A percentile compares a stretch with the other conserved stretches of the same genome.
Conservation (phyloP, 2,329 filamentous ascomycete genomes). For the Cercospora canescens region DNA sequence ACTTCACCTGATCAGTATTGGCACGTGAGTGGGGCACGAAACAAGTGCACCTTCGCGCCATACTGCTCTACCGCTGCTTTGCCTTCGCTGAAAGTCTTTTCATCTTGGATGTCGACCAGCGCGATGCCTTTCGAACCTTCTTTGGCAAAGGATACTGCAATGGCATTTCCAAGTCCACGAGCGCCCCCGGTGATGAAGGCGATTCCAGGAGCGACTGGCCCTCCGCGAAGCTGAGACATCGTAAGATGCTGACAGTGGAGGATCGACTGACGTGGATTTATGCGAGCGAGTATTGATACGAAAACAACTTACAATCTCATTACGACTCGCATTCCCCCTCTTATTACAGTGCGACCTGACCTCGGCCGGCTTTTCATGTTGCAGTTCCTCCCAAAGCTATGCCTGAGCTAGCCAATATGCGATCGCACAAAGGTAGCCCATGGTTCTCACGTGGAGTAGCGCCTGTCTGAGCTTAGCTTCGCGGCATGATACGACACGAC, state of each 20-base stretch:
- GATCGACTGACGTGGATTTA: background rate
- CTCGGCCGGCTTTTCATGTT: slow-evolving; percentile 6
- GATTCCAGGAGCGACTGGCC: slow-evolving; percentile 29
- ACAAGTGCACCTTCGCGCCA: slow-evolving; percentile 21
- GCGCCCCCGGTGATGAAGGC: slow-evolving; percentile 33
- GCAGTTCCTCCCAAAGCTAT: background rate
- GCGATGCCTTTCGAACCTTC: slow-evolving; percentile 29
- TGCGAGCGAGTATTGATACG: background rate
- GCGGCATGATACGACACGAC: background rate
- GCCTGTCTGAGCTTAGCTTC: background rate
- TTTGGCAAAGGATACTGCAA: slow-evolving; percentile 30
- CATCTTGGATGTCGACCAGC: slow-evolving; percentile 28
- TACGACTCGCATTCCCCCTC: background rate
- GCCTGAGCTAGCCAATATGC: background rate
- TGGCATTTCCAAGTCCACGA: slow-evolving; percentile 30
- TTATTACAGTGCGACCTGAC: background rate
- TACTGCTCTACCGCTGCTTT: slow-evolving; percentile 27
- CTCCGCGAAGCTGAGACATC: slow-evolving; percentile 22
- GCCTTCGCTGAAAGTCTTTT: slow-evolving; percentile 26
- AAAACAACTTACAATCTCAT: background rate
- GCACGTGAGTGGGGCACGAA: background rate
- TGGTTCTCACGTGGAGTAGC: background rate
- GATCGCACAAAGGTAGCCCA: background rate
- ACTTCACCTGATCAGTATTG: slow-evolving; percentile 6
- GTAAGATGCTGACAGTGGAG: background rate